Evolutionary conservation across 352 stramenopile species (phyloP).

Genomic region (Phytopythium oedochilum): DNA sequence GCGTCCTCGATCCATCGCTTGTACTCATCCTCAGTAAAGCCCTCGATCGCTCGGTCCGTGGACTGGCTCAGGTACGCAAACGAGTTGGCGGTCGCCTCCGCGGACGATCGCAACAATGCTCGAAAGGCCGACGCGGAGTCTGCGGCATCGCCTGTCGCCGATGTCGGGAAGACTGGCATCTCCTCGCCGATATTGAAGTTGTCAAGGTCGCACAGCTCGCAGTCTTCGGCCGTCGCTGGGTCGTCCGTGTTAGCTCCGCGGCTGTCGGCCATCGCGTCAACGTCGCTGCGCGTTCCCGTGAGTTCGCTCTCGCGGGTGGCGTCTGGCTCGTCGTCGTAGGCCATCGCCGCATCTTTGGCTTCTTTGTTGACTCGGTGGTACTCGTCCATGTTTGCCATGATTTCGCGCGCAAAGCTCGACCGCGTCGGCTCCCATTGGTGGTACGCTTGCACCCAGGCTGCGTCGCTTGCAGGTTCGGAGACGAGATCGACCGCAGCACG

Average conservation of each 20-base stretch:
- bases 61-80: too few relatives aligned
- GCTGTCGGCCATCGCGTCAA: not conserved
- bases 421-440: not conserved
- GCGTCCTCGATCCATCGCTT: not conserved
- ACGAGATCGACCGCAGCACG: not conserved
- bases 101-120: too few relatives aligned
- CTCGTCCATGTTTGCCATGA: conserved; percentile 10
- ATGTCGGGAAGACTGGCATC: too few relatives aligned
- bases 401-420: conserved; percentile 1
- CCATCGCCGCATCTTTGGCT: not conserved
- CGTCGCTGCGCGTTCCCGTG: not conserved
- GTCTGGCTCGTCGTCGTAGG: not conserved
- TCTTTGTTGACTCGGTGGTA: conserved; percentile 1
- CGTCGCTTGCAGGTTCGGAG: not conserved
- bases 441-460: not conserved
- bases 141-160: too few relatives aligned
- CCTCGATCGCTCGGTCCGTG: too few relatives aligned
- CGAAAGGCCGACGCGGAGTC: too few relatives aligned
- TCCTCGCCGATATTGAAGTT: too few relatives aligned
- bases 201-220: not conserved
- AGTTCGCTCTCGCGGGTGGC: not conserved
- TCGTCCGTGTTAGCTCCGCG: too few relatives aligned
- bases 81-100: not conserved
- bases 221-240: not conserved
- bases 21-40: not conserved